Percentiles rank a stretch among this genome's conserved stretches.
phyloP scores from a whole-genome alignment of 306 rosid genomes.

The Potentilla sterilis region DNA sequence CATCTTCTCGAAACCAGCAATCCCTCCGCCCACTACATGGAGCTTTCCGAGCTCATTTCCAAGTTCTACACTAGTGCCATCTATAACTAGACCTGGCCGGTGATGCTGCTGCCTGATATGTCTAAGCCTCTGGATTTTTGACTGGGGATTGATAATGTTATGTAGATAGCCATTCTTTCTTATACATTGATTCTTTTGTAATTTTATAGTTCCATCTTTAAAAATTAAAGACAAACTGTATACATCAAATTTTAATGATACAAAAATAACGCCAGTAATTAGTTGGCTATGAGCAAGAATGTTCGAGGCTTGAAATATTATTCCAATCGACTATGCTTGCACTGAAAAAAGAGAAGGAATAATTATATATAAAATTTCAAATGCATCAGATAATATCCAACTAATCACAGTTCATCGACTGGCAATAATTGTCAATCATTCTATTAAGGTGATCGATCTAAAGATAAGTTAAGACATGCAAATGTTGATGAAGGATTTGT shows the following conservation, averaged over 20 bases:
- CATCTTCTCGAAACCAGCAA: background rate
- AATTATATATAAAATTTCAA: background rate
- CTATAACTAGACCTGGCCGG: background rate
- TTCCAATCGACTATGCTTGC: background rate
- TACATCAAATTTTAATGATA: background rate
- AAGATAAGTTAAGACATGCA: background rate
- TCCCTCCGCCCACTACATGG: background rate
- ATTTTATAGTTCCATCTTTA: background rate
- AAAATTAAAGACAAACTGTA: background rate
- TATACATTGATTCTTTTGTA: background rate
- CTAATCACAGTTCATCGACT: background rate
- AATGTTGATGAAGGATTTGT: background rate
- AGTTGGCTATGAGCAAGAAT: background rate
- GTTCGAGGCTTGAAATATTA: background rate
- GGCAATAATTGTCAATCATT: background rate
- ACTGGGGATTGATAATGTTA: background rate
- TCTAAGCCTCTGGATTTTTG: background rate
- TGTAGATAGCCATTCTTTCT: background rate
- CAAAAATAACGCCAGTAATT: background rate
- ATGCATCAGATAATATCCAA: background rate
- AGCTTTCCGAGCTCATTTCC: conserved; percentile 1
- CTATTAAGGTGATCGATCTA: background rate
- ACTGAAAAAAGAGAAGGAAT: too few species aligned
- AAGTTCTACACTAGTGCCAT: background rate
- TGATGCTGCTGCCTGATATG: background rate